Percentiles rank a stretch among this genome's conserved stretches.
These are phyloP conservation scores for Chlamydomonas sp. DNA, from an alignment of 139 green algal species.

Conservation along the genomic window DNA sequence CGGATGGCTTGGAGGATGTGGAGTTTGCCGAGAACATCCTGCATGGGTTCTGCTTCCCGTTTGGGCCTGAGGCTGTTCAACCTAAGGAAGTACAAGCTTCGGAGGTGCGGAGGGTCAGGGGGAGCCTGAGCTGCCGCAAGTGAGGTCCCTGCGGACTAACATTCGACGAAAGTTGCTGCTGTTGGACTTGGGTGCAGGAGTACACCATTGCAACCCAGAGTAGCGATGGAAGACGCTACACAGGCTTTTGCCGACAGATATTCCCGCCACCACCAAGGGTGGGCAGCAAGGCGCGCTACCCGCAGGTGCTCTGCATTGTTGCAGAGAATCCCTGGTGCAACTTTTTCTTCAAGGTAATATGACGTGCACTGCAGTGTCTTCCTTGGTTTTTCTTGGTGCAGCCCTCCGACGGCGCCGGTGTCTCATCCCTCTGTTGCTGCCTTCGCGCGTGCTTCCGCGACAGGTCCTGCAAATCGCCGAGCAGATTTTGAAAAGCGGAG, in stretches of 20 bases:
- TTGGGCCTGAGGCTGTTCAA: conserved; percentile 59
- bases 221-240: conserved; percentile 61
- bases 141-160: not conserved
- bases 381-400: not conserved
- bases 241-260: conserved; percentile 74
- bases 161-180: not conserved
- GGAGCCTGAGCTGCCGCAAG: not conserved
- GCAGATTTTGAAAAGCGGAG: conserved; percentile 61
- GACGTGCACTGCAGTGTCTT: not conserved
- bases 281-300: conserved; percentile 59
- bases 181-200: conserved; percentile 42
- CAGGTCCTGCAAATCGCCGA: conserved; percentile 72
- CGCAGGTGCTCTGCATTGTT: conserved; percentile 76
- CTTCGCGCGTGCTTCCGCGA: not conserved
- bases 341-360: conserved; percentile 72
- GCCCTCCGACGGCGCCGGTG: not conserved
- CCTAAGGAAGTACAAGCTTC: conserved; percentile 66
- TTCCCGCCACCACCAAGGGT: conserved; percentile 53
- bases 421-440: not conserved
- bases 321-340: conserved; percentile 65
- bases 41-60: conserved; percentile 68
- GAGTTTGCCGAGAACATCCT: conserved; percentile 37
- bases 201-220: conserved; percentile 70
- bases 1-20: conserved; percentile 18
- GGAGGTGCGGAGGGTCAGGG: conserved; percentile 47